Conservation (phyloP, 306 rosid species). For the Prosopis cineraria region DNA sequence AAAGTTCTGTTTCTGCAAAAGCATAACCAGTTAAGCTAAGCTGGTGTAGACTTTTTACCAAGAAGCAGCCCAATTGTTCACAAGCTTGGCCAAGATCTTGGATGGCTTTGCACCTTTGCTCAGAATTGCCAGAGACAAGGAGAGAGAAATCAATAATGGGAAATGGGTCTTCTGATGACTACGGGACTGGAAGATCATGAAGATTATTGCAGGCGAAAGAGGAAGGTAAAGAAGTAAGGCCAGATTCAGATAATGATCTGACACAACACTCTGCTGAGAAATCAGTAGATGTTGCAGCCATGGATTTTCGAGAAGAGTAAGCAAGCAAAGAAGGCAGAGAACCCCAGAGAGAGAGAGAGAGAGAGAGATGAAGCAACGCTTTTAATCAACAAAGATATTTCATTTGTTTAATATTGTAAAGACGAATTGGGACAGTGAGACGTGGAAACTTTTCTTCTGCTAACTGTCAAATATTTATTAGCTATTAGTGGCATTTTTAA, state of each 20-base stretch:
- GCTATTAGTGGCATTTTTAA: neutral
- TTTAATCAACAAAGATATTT: too few relatives aligned
- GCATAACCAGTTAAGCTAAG: neutral
- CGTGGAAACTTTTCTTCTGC: neutral
- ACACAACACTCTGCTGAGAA: neutral
- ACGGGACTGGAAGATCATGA: neutral
- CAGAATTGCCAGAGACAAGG: conserved; percentile 31
- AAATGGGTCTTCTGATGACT: conserved; percentile 29
- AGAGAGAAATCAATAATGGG: conserved; percentile 54
- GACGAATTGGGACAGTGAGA: too few relatives aligned
- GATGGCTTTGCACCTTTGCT: conserved; percentile 45
- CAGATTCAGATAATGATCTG: conserved; percentile 23
- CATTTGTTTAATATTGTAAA: too few relatives aligned
- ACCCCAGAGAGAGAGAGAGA: neutral
- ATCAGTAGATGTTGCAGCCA: conserved; percentile 3
- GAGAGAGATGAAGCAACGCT: neutral
- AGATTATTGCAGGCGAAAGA: conserved; percentile 9
- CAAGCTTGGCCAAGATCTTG: conserved; percentile 51
- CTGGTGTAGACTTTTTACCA: conserved; percentile 7
- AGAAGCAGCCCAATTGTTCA: conserved; percentile 57
- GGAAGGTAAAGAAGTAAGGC: conserved; percentile 15
- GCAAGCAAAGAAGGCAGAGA: neutral
- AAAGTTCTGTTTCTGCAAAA: too few relatives aligned
- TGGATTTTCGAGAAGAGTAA: neutral
- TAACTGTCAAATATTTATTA: too few relatives aligned